Evolutionary conservation across 495 filamentous ascomycete species (phyloP).

Genomic region (Durotheca rogersii): DNA sequence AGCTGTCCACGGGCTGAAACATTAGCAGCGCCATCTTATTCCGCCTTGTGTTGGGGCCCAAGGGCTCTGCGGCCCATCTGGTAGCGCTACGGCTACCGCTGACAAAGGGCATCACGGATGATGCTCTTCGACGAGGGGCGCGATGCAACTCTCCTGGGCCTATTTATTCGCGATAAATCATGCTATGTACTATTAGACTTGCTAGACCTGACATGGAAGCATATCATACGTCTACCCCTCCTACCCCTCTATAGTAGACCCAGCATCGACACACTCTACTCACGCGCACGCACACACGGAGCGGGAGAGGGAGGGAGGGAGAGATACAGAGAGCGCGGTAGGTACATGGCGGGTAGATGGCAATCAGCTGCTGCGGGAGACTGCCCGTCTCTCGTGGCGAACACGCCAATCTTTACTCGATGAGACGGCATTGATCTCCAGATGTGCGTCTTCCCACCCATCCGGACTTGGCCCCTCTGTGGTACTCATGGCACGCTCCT

Average conservation of each 20-base stretch:
- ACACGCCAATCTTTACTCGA: constrained; percentile 28
- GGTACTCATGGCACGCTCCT: constrained; percentile 31
- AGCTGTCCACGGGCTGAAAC: constrained; percentile 24
- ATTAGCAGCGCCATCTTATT: constrained; percentile 6
- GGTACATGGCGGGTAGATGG: too few species aligned
- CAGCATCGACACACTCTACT: too few species aligned
- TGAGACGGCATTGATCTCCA: constrained; percentile 36
- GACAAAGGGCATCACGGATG: constrained; percentile 21
- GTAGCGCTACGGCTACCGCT: constrained; percentile 4
- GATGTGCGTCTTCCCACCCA: constrained; percentile 33
- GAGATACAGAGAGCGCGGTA: too few species aligned
- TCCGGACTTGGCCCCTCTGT: constrained; percentile 22
- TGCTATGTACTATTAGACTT: constrained; percentile 34
- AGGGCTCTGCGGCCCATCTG: background rate
- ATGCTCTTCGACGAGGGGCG: constrained; percentile 16
- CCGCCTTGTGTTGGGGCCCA: constrained; percentile 8
- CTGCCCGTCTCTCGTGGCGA: constrained; percentile 19
- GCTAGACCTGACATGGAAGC: constrained; percentile 27
- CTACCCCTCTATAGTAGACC: too few species aligned
- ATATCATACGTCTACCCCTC: constrained; percentile 31
- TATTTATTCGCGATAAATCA: constrained; percentile 22
- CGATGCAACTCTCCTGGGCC: constrained; percentile 21
- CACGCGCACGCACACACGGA: too few species aligned
- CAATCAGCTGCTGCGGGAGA: constrained; percentile 18
- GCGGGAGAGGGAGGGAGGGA: too few species aligned